A percentile compares a stretch with the other conserved stretches of the same genome.
These are phyloP conservation scores for Zhuliangozyma parablackwelliae DNA, from an alignment of 1,139 yeast genomes.

Conservation along the genomic window DNA sequence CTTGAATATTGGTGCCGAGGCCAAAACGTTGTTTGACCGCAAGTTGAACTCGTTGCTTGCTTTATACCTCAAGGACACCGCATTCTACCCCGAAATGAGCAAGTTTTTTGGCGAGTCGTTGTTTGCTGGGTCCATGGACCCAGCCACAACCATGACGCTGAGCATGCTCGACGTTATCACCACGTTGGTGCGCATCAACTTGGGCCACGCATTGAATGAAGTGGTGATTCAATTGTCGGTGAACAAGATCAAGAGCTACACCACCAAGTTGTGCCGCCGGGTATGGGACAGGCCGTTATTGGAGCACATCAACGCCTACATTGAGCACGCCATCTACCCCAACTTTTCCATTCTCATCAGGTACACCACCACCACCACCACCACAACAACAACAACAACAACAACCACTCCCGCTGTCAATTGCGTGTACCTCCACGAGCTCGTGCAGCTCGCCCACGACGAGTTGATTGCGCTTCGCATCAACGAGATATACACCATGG, in stretches of 20 bases:
- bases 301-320: conserved; percentile 32
- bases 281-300: conserved; percentile 43
- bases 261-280: conserved; percentile 29
- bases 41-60: conserved; percentile 25
- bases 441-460: conserved; percentile 38
- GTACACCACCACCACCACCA: conserved; percentile 10
- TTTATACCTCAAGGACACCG: conserved; percentile 11
- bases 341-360: conserved; percentile 26
- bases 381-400: no score
- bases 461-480: conserved; percentile 52
- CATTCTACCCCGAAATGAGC: conserved; percentile 3
- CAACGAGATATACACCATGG: conserved; percentile 61
- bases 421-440: conserved; percentile 21
- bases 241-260: conserved; percentile 32
- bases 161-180: conserved; percentile 12
- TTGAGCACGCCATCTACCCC: conserved; percentile 36
- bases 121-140: background rate
- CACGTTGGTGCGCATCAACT: conserved; percentile 21
- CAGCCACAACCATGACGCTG: conserved; percentile 3
- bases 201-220: conserved; percentile 31
- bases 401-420: conserved; percentile 12
- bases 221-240: conserved; percentile 41
- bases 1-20: conserved; percentile 18
- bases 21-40: conserved; percentile 19
- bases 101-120: conserved; percentile 7